Evolutionary conservation across 2,329 filamentous ascomycete genomes (phyloP).

Genomic region (Zymoseptoria crescenta): DNA sequence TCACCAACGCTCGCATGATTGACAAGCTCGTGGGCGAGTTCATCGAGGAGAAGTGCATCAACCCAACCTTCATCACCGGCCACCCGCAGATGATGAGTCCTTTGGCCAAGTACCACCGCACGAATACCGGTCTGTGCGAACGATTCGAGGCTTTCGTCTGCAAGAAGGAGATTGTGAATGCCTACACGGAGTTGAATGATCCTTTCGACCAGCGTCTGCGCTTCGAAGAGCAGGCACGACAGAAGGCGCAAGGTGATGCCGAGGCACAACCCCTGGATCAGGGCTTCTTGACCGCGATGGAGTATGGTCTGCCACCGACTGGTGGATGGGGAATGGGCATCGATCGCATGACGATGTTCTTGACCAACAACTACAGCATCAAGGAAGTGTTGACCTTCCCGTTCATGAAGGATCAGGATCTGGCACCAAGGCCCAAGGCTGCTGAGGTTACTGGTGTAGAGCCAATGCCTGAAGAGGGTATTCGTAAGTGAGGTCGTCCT

Average conservation of each 20-base stretch:
- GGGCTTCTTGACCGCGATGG: slow-evolving; percentile 84
- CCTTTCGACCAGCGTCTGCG: slow-evolving; percentile 88
- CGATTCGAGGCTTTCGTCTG: slow-evolving; percentile 96
- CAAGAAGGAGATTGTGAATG: slow-evolving; percentile 95
- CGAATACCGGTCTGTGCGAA: slow-evolving; percentile 77
- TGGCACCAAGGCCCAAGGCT: slow-evolving; percentile 41
- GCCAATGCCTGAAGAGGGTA: slow-evolving; percentile 51
- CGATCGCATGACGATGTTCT: slow-evolving; percentile 88
- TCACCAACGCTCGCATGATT: slow-evolving; percentile 92
- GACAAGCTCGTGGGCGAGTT: slow-evolving; percentile 88
- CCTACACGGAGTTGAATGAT: slow-evolving; percentile 96
- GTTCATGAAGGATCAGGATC: slow-evolving; percentile 63
- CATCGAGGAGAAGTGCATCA: slow-evolving; percentile 88
- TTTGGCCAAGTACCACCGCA: slow-evolving; percentile 88
- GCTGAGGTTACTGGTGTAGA: slow-evolving; percentile 57
- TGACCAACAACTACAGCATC: slow-evolving; percentile 92
- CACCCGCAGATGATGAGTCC: slow-evolving; percentile 83
- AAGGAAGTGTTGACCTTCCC: slow-evolving; percentile 95
- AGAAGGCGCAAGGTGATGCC: slow-evolving; percentile 95
- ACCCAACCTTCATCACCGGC: slow-evolving; percentile 85
- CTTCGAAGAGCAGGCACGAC: slow-evolving; percentile 88
- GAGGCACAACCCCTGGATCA: slow-evolving; percentile 95
- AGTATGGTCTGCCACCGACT: slow-evolving; percentile 86
- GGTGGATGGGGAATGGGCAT: slow-evolving; percentile 94
- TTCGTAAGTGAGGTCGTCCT: slow-evolving; percentile 1